Percentiles rank a stretch among this genome's conserved stretches.
These are phyloP conservation scores for Amanita thiersii DNA, from an alignment of 768 basidiomycete genomes.

Conservation along the genomic window DNA sequence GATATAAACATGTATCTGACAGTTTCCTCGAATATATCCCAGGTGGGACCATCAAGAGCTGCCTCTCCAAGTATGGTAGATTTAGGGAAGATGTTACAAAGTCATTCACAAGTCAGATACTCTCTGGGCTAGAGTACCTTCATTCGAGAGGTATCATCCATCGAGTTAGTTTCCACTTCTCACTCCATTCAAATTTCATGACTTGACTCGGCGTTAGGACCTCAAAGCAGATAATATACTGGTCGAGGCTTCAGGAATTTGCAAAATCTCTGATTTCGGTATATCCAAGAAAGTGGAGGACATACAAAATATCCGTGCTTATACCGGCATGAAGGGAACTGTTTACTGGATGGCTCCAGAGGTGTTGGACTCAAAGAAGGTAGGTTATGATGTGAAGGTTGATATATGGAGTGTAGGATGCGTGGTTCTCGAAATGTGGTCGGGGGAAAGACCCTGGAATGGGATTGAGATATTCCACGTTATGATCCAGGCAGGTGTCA, in stretches of 20 bases:
- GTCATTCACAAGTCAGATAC: conserved; percentile 80
- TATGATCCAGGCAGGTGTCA: conserved; percentile 61
- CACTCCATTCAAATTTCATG: not conserved
- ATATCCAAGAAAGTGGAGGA: conserved; percentile 88
- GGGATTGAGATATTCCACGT: conserved; percentile 68
- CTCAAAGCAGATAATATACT: conserved; percentile 94
- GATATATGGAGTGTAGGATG: conserved; percentile 97
- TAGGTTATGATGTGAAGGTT: conserved; percentile 87
- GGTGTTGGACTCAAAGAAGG: conserved; percentile 57
- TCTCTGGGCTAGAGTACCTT: conserved; percentile 80
- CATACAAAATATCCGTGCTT: conserved; percentile 46
- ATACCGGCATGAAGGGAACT: conserved; percentile 82
- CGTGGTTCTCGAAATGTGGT: conserved; percentile 93
- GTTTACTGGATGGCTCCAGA: conserved; percentile 97
- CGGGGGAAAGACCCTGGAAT: conserved; percentile 82
- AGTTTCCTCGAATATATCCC: conserved; percentile 96
- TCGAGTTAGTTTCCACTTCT: conserved; percentile 38
- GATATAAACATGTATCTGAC: conserved; percentile 6
- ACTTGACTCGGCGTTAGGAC: conserved; percentile 40
- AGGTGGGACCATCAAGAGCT: conserved; percentile 83
- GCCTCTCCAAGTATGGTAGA: conserved; percentile 69
- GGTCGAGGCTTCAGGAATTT: conserved; percentile 74
- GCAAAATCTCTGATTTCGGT: conserved; percentile 96
- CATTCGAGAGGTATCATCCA: conserved; percentile 83
- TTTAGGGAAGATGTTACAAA: conserved; percentile 83